These are phyloP conservation scores for Geosmithia putterillii DNA, from an alignment of 2,329 filamentous ascomycete genomes.

Conservation along the genomic window DNA sequence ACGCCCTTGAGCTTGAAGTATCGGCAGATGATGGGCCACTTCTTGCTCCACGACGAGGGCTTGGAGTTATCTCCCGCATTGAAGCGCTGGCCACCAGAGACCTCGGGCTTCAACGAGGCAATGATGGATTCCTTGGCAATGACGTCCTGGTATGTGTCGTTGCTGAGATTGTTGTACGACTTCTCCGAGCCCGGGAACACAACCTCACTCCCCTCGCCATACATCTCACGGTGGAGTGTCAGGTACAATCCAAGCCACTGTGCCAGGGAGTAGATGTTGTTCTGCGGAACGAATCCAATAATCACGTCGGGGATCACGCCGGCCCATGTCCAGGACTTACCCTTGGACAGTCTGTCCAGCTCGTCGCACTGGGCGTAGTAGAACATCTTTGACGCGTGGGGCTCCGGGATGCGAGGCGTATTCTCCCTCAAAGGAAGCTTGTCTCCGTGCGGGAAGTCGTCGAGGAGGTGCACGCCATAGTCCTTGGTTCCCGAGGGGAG, in stretches of 20 bases:
- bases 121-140: slow-evolving; percentile 26
- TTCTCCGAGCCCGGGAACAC: slow-evolving; percentile 21
- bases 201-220: slow-evolving; percentile 20
- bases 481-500: slow-evolving; percentile 28
- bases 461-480: slow-evolving; percentile 18
- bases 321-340: slow-evolving; percentile 28
- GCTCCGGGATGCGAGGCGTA: slow-evolving; percentile 24
- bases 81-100: slow-evolving; percentile 21
- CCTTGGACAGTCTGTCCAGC: slow-evolving; percentile 17
- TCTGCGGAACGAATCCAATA: slow-evolving; percentile 27
- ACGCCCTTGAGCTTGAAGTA: slow-evolving; percentile 32
- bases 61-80: slow-evolving; percentile 26
- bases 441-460: slow-evolving; percentile 14
- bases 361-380: slow-evolving; percentile 32
- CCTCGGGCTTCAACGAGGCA: slow-evolving; percentile 25
- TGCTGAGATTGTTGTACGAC: slow-evolving; percentile 18
- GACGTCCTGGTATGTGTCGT: slow-evolving; percentile 22
- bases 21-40: slow-evolving; percentile 31
- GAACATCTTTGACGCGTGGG: slow-evolving; percentile 28
- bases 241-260: slow-evolving; percentile 25
- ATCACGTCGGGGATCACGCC: slow-evolving; percentile 30
- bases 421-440: slow-evolving; percentile 23
- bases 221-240: slow-evolving; percentile 18
- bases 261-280: slow-evolving; percentile 27
- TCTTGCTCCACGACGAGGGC: slow-evolving; percentile 23